Evolutionary conservation across 768 basidiomycete species (phyloP).

Genomic region (Suillus weaverae): DNA sequence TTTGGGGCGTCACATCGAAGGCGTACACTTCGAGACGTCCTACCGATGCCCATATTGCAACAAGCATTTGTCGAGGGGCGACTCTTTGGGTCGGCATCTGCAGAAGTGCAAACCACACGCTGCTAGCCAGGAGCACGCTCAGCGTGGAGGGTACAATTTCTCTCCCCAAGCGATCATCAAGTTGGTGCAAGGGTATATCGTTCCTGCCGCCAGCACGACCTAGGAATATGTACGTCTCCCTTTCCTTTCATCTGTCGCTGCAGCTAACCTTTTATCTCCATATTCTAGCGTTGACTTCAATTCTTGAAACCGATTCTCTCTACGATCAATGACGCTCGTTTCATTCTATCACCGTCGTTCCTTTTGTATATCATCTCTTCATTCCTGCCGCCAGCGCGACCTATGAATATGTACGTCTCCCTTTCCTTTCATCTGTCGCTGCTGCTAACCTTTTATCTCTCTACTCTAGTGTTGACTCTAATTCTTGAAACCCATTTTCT

Average conservation of each 20-base stretch:
- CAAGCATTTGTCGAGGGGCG: neutral
- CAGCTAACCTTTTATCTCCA: too few species aligned
- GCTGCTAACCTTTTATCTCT: neutral
- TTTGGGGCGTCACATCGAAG: neutral
- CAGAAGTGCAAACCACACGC: neutral
- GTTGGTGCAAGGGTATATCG: neutral
- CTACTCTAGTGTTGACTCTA: neutral
- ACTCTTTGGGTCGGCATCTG: neutral
- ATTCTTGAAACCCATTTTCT: too few species aligned
- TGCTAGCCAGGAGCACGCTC: neutral
- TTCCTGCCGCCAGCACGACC: neutral
- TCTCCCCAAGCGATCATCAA: neutral
- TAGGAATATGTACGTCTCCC: neutral
- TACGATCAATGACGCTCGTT: too few species aligned
- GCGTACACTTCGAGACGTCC: neutral
- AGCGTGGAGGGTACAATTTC: neutral
- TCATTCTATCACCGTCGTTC: too few species aligned
- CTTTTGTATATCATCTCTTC: too few species aligned
- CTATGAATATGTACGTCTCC: neutral
- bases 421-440: neutral
- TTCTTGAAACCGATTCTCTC: too few species aligned
- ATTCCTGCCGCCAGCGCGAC: too few species aligned
- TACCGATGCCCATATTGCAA: neutral
- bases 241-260: neutral
- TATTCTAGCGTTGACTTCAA: too few species aligned